A percentile compares a stretch with the other conserved stretches of the same genome.
Evolutionary conservation across 306 rosid genomes (phyloP).

Genomic region (Potentilla sterilis): DNA sequence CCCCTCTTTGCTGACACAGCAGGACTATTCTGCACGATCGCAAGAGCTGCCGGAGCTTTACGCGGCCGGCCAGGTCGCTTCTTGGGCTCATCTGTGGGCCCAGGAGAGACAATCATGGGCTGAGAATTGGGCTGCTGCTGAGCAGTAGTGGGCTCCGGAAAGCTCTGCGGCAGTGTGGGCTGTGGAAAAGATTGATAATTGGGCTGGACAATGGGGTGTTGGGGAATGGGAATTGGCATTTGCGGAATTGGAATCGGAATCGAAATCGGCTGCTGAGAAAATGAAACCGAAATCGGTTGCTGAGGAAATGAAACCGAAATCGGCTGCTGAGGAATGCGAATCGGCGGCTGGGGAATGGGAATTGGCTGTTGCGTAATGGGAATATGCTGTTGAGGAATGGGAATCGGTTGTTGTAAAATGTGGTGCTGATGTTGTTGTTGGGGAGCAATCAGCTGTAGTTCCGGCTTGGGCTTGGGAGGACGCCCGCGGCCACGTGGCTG

Average conservation of each 20-base stretch:
- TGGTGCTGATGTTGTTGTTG: neutral
- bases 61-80: slow-evolving; percentile 58
- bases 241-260: neutral
- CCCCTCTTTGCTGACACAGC: slow-evolving; percentile 25
- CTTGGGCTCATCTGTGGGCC: slow-evolving; percentile 59
- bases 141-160: neutral
- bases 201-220: slow-evolving; percentile 16
- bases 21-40: slow-evolving; percentile 12
- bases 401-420: neutral
- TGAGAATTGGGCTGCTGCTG: neutral
- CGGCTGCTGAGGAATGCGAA: neutral
- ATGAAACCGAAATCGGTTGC: neutral
- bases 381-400: neutral
- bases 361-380: neutral
- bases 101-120: slow-evolving; percentile 50
- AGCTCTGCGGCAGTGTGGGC: neutral
- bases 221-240: slow-evolving; percentile 13
- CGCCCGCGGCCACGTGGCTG: slow-evolving; percentile 44
- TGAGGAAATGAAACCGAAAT: neutral
- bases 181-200: slow-evolving; percentile 10
- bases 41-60: slow-evolving; percentile 13
- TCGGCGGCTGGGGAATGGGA: neutral
- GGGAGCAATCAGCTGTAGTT: neutral
- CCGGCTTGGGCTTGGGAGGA: slow-evolving; percentile 52
- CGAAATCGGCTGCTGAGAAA: neutral